phyloP scores from a whole-genome alignment of 1,284 basidiomycete genomes.

The Cryptococcus jaspeensis region DNA sequence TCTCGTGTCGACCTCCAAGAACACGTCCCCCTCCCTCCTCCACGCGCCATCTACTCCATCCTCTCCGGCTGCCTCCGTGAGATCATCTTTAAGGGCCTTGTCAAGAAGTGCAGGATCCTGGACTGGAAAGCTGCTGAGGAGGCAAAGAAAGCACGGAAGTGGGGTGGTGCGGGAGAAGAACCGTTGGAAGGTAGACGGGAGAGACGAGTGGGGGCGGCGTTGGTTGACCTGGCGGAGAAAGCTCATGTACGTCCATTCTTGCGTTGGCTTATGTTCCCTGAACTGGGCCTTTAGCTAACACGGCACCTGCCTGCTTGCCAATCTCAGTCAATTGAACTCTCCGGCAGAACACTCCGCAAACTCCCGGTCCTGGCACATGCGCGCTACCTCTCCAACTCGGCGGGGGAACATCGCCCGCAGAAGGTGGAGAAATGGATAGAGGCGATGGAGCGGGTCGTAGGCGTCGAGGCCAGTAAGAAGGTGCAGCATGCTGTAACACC shows the following conservation, averaged over 20 bases:
- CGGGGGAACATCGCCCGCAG: constrained; percentile 10
- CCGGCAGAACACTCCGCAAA: constrained; percentile 82
- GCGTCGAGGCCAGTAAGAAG: constrained; percentile 29
- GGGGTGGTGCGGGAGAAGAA: neutral
- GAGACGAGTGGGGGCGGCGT: constrained; percentile 56
- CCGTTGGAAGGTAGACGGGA: neutral
- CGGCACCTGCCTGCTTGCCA: neutral
- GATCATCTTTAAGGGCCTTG: constrained; percentile 70
- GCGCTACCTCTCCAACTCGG: constrained; percentile 60
- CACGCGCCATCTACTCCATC: constrained; percentile 91
- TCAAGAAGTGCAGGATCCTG: constrained; percentile 53
- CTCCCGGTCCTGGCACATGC: constrained; percentile 90
- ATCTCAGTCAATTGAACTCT: constrained; percentile 67
- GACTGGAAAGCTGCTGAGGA: constrained; percentile 7
- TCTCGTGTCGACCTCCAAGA: constrained; percentile 97
- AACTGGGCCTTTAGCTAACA: too few species aligned
- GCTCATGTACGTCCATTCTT: constrained; percentile 63
- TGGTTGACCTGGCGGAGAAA: constrained; percentile 66
- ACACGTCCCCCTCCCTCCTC: constrained; percentile 85
- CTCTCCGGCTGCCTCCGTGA: constrained; percentile 79
- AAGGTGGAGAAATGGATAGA: constrained; percentile 40
- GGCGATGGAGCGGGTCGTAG: constrained; percentile 72
- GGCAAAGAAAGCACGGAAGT: constrained; percentile 4
- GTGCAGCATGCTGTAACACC: neutral
- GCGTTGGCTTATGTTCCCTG: neutral